Conservation (phyloP, 1,284 basidiomycete genomes). For the Thecaphora frezii region DNA sequence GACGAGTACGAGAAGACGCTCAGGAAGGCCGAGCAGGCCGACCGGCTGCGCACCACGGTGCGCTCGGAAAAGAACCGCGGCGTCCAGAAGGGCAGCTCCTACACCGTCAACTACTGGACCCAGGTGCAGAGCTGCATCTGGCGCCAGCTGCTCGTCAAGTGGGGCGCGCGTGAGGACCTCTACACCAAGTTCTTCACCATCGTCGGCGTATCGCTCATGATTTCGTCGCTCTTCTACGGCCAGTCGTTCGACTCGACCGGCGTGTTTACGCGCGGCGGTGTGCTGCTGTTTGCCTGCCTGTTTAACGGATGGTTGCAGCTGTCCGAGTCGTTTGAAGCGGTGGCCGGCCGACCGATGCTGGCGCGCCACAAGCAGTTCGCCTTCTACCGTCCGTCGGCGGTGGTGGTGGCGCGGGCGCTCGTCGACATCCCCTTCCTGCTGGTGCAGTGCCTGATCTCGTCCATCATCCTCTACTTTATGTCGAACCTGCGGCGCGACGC, state of each 20-base stretch:
- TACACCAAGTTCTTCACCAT: slow-evolving; percentile 46
- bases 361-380: slow-evolving; percentile 39
- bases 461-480: slow-evolving; percentile 59
- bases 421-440: slow-evolving; percentile 60
- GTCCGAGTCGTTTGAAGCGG: slow-evolving; percentile 63
- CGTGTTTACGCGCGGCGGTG: slow-evolving; percentile 48
- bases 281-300: slow-evolving; percentile 62
- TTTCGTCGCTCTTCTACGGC: slow-evolving; percentile 44
- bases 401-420: slow-evolving; percentile 38
- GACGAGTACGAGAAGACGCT: slow-evolving; percentile 43
- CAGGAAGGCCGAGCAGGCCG: slow-evolving; percentile 25
- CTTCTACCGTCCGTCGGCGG: slow-evolving; percentile 54
- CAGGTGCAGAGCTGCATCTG: slow-evolving; percentile 41
- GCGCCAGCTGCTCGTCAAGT: slow-evolving; percentile 45
- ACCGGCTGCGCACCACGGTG: slow-evolving; percentile 23
- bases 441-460: slow-evolving; percentile 59
- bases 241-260: slow-evolving; percentile 31
- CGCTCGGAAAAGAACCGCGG: slow-evolving; percentile 43
- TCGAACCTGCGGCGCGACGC: slow-evolving; percentile 26
- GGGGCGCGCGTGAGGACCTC: slow-evolving; percentile 36
- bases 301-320: slow-evolving; percentile 56
- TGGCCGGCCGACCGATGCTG: slow-evolving; percentile 61
- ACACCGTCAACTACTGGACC: slow-evolving; percentile 40
- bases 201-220: slow-evolving; percentile 46
- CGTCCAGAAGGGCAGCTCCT: slow-evolving; percentile 36